Conservation (phyloP, 2,329 filamentous ascomycete genomes). For the Penicillium sp. region DNA sequence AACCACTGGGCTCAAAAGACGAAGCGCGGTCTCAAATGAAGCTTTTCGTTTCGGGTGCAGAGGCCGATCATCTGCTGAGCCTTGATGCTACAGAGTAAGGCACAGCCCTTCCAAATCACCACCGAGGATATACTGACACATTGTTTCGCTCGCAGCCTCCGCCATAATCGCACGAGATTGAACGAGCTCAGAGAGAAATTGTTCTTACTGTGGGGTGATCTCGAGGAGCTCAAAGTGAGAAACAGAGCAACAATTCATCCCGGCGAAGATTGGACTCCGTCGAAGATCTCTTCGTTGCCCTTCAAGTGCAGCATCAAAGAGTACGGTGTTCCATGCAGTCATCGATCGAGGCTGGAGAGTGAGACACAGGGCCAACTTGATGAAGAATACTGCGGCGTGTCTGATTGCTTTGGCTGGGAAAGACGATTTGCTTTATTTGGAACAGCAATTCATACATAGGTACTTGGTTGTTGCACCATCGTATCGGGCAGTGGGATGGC, state of each 20-base stretch:
- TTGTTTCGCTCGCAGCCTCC: conserved; percentile 45
- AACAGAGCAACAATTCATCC: conserved; percentile 21
- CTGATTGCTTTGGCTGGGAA: conserved; percentile 50
- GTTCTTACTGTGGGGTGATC: conserved; percentile 76
- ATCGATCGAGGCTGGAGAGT: conserved; percentile 31
- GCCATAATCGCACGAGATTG: conserved; percentile 46
- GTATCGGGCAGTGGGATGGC: too few relatives aligned
- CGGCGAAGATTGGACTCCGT: conserved; percentile 12
- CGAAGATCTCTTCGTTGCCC: conserved; percentile 47
- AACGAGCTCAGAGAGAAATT: conserved; percentile 60
- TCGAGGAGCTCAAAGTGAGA: conserved; percentile 61
- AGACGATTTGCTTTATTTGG: conserved; percentile 60
- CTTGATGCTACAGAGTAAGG: conserved; percentile 52
- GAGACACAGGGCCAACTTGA: conserved; percentile 36
- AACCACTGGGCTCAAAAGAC: conserved; percentile 33
- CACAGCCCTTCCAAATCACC: not conserved
- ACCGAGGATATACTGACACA: not conserved
- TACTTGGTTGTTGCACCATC: too few relatives aligned
- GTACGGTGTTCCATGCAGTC: conserved; percentile 53
- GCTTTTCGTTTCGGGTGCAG: conserved; percentile 59
- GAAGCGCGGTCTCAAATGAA: conserved; percentile 51
- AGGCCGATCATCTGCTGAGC: conserved; percentile 52
- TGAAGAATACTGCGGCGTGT: conserved; percentile 32
- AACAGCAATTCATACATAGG: conserved; percentile 48
- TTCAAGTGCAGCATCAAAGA: conserved; percentile 67